phyloP scores from a whole-genome alignment of 345 rosid species.

The Eucalyptus sp. region DNA sequence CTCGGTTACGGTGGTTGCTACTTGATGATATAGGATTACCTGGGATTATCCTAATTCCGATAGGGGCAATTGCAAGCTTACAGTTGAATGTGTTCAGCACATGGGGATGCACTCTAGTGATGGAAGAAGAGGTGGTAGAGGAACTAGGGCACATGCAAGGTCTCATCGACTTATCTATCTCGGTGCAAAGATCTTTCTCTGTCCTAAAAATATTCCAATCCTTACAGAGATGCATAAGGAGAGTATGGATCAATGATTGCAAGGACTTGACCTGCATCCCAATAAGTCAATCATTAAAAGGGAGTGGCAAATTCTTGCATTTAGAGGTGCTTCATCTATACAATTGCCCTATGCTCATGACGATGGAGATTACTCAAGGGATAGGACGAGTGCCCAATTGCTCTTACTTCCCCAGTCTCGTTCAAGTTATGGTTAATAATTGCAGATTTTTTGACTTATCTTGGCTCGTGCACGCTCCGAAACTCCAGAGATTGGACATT shows the following conservation, averaged over 20 bases:
- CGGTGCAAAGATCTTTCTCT: fast-evolving
- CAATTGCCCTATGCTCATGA: fast-evolving
- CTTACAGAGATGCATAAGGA: too few relatives aligned
- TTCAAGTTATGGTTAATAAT: fast-evolving
- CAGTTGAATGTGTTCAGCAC: too few relatives aligned
- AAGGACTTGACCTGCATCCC: neutral
- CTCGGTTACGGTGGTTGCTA: neutral
- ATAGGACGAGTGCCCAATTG: neutral
- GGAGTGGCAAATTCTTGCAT: fast-evolving
- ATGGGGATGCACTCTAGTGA: too few relatives aligned
- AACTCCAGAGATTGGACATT: fast-evolving
- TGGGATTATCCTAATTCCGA: too few relatives aligned
- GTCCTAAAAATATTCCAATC: too few relatives aligned
- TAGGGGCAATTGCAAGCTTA: too few relatives aligned
- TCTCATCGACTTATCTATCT: neutral
- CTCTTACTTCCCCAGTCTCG: neutral
- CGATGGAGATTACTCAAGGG: neutral
- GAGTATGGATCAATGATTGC: fast-evolving
- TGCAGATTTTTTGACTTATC: neutral
- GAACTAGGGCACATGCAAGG: neutral
- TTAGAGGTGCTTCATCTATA: fast-evolving
- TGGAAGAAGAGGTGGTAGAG: neutral
- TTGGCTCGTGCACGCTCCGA: neutral
- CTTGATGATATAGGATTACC: fast-evolving
- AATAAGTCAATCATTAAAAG: neutral